These are phyloP conservation scores for Xylariaceae sp. DNA, from an alignment of 2,329 filamentous ascomycete species.

Conservation along the genomic window DNA sequence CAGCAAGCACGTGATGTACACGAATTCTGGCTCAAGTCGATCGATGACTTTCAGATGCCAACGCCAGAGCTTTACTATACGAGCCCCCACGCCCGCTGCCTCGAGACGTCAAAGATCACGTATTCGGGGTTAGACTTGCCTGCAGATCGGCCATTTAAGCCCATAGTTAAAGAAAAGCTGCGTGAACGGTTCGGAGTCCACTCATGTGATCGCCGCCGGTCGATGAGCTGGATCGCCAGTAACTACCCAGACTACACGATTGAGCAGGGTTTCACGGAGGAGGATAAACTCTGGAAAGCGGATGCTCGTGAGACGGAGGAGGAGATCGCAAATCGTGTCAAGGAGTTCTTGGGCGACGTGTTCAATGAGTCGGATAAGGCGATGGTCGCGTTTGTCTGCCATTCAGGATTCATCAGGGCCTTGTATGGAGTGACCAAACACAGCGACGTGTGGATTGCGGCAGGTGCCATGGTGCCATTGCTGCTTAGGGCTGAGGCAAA, in stretches of 20 bases:
- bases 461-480: constrained; percentile 51
- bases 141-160: constrained; percentile 35
- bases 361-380: constrained; percentile 32
- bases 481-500: constrained; percentile 42
- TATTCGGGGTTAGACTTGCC: constrained; percentile 39
- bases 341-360: constrained; percentile 40
- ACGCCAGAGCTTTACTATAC: constrained; percentile 52
- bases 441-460: constrained; percentile 39
- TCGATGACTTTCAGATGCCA: constrained; percentile 43
- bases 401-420: constrained; percentile 42
- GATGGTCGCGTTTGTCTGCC: constrained; percentile 46
- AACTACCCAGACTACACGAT: constrained; percentile 48
- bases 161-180: constrained; percentile 53
- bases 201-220: constrained; percentile 55
- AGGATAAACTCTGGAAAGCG: constrained; percentile 48
- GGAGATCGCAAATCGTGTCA: constrained; percentile 41
- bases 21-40: constrained; percentile 45
- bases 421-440: constrained; percentile 40
- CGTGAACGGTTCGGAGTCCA: constrained; percentile 57
- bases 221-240: constrained; percentile 41
- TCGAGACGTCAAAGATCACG: constrained; percentile 50
- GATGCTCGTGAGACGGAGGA: constrained; percentile 43
- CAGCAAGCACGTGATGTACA: constrained; percentile 49
- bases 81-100: constrained; percentile 54
- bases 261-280: constrained; percentile 50